Percentiles rank a stretch among this genome's conserved stretches.
Evolutionary conservation across 139 green algal species (phyloP).

Genomic region (Gonium pectorale): DNA sequence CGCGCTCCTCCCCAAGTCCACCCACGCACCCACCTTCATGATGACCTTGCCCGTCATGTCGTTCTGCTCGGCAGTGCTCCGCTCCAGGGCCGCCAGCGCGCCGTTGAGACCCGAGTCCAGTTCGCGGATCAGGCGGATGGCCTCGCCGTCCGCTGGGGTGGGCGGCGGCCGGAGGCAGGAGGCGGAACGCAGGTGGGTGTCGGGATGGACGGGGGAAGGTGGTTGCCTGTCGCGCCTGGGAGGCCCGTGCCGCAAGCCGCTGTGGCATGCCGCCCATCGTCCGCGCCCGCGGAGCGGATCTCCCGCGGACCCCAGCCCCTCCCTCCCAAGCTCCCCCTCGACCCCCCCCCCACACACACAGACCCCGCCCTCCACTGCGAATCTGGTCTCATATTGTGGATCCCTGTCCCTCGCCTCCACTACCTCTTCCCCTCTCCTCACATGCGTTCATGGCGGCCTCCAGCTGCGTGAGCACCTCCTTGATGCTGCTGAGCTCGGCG

Average conservation of each 20-base stretch:
- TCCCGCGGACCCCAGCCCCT: too few species aligned
- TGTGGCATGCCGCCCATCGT: too few species aligned
- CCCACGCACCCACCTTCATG: conserved; percentile 33
- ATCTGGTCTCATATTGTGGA: too few species aligned
- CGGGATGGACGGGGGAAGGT: neutral
- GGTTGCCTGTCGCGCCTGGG: too few species aligned
- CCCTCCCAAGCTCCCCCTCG: neutral
- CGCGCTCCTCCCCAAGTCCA: neutral
- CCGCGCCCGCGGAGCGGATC: too few species aligned
- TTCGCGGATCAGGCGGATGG: conserved; percentile 13
- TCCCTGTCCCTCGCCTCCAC: too few species aligned
- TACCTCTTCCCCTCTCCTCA: too few species aligned
- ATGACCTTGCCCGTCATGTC: conserved; percentile 52
- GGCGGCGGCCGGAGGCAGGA: neutral
- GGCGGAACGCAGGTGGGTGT: neutral
- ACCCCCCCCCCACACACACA: too few species aligned
- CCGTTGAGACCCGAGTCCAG: neutral
- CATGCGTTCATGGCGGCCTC: conserved; percentile 37
- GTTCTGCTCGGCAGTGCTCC: neutral
- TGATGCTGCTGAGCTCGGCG: conserved; percentile 33
- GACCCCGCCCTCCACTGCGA: too few species aligned
- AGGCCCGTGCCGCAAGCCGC: too few species aligned
- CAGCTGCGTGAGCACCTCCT: conserved; percentile 42
- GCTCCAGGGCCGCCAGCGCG: conserved; percentile 16
- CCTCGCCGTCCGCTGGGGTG: conserved; percentile 15